Percentiles rank a stretch among this genome's conserved stretches.
phyloP scores from a whole-genome alignment of 176 grass and related monocot species.

The Hsuehochloa calcarea region DNA sequence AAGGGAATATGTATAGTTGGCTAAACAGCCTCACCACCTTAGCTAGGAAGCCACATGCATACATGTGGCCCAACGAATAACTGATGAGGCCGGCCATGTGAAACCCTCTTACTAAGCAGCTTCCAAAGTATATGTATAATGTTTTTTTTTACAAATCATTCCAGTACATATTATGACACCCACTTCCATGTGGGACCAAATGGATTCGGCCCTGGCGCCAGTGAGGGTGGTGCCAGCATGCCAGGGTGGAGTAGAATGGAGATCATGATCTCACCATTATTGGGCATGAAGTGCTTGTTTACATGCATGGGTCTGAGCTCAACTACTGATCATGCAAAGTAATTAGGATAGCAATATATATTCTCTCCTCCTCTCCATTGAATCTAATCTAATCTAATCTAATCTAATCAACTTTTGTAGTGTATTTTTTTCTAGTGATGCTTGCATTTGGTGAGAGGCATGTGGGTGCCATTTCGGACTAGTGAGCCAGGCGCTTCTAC shows the following conservation, averaged over 20 bases:
- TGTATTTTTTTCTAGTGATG: not conserved
- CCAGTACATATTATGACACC: not conserved
- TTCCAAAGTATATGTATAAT: constrained; percentile 44
- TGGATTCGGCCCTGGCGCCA: not conserved
- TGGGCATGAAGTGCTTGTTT: constrained; percentile 3
- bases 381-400: not conserved
- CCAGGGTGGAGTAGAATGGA: not conserved
- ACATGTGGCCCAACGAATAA: constrained; percentile 33
- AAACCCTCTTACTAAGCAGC: constrained; percentile 71
- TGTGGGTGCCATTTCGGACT: not conserved
- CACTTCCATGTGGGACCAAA: constrained; percentile 22
- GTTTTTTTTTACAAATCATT: not conserved
- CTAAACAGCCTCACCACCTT: constrained; percentile 4
- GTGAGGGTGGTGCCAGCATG: not conserved
- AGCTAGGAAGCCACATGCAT: constrained; percentile 50
- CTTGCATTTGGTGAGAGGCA: constrained; percentile 43
- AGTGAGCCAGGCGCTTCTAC: not conserved
- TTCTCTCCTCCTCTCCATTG: not conserved
- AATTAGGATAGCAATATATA: not conserved
- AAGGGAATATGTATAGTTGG: constrained; percentile 36
- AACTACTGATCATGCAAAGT: constrained; percentile 30
- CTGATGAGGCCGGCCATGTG: constrained; percentile 54
- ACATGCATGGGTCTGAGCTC: not conserved
- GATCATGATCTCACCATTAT: constrained; percentile 4
- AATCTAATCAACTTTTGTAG: constrained; percentile 3